phyloP scores from a whole-genome alignment of 805 yeast species.

The Saccharomycopsis sp. region DNA sequence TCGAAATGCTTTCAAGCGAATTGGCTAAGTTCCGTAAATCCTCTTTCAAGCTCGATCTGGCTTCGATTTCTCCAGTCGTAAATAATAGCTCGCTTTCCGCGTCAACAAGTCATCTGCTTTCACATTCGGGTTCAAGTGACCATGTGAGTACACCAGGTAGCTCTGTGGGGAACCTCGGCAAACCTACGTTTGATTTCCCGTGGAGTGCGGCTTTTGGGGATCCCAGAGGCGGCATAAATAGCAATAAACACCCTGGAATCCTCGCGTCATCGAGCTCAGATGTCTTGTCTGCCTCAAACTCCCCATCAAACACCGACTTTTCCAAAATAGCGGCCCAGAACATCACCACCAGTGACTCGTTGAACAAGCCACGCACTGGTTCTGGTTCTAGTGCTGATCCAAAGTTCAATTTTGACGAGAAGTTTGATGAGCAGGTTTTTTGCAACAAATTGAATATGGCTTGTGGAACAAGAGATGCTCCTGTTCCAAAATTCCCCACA shows the following conservation, averaged over 20 bases:
- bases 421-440: constrained; percentile 70
- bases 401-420: constrained; percentile 29
- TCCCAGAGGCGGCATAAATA: neutral
- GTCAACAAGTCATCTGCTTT: constrained; percentile 8
- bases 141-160: neutral
- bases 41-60: neutral
- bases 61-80: neutral
- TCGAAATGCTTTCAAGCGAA: constrained; percentile 66
- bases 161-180: neutral
- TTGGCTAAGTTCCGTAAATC: constrained; percentile 50
- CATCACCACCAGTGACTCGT: constrained; percentile 28
- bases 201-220: constrained; percentile 6
- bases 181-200: constrained; percentile 14
- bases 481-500: constrained; percentile 44
- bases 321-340: neutral
- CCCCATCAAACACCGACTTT: constrained; percentile 5
- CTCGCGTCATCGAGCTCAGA: constrained; percentile 13
- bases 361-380: constrained; percentile 15
- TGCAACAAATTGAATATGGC: constrained; percentile 73
- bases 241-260: neutral
- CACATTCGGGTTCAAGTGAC: neutral
- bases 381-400: constrained; percentile 27
- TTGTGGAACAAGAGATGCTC: constrained; percentile 71
- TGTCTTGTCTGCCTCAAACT: constrained; percentile 10
- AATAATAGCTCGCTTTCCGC: constrained; percentile 16